Evolutionary conservation across 2,329 filamentous ascomycete genomes (phyloP).

Genomic region (Colletotrichum magnum): DNA sequence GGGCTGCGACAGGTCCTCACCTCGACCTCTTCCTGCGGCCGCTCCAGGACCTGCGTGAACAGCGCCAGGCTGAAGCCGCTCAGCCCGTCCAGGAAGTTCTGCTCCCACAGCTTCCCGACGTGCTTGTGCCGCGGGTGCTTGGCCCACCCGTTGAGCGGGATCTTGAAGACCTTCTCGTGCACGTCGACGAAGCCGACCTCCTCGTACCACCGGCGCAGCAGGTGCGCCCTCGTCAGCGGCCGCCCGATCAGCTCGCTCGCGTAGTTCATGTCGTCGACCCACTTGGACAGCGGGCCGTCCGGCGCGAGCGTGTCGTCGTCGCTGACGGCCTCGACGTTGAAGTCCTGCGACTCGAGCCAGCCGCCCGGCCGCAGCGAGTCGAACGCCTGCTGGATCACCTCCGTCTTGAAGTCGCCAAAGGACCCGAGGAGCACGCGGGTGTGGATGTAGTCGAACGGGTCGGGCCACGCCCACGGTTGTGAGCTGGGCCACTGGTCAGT

Average conservation of each 20-base stretch:
- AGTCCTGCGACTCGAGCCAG: slow-evolving; percentile 69
- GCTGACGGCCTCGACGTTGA: slow-evolving; percentile 53
- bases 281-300: slow-evolving; percentile 55
- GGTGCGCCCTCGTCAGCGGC: slow-evolving; percentile 52
- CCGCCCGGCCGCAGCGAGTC: slow-evolving; percentile 65
- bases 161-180: slow-evolving; percentile 65
- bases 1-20: slow-evolving; percentile 48
- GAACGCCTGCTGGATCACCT: slow-evolving; percentile 67
- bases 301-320: slow-evolving; percentile 62
- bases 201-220: slow-evolving; percentile 55
- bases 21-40: slow-evolving; percentile 63
- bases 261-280: slow-evolving; percentile 56
- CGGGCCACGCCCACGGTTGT: slow-evolving; percentile 66
- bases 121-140: slow-evolving; percentile 59
- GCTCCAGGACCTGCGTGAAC: slow-evolving; percentile 57
- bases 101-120: slow-evolving; percentile 61
- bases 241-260: slow-evolving; percentile 56
- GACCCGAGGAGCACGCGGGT: slow-evolving; percentile 64
- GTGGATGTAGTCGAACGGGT: slow-evolving; percentile 70
- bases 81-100: slow-evolving; percentile 58
- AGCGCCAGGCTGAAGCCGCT: slow-evolving; percentile 60
- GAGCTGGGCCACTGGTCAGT: slow-evolving; percentile 49
- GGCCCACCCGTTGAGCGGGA: slow-evolving; percentile 70
- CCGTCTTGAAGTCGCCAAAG: slow-evolving; percentile 62
- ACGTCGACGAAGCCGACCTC: slow-evolving; percentile 70